These are phyloP conservation scores for Lentinula detonsa DNA, from an alignment of 768 basidiomycete species.

Conservation along the genomic window DNA sequence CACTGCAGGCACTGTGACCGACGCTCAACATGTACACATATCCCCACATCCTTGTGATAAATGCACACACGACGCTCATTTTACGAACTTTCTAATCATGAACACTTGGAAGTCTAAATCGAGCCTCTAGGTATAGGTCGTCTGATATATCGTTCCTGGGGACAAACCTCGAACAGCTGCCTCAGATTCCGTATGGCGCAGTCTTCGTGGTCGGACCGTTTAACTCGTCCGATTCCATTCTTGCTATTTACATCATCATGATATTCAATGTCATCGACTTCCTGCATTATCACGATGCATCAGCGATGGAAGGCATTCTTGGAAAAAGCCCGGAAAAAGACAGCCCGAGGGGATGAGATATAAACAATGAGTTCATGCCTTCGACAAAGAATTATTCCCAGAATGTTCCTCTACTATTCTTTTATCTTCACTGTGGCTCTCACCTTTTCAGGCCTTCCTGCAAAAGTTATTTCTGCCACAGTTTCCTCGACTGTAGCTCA, in stretches of 20 bases:
- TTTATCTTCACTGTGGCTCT: not conserved
- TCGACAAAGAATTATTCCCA: not conserved
- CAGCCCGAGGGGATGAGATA: not conserved
- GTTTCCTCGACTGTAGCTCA: slow-evolving; percentile 12
- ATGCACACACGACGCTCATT: not conserved
- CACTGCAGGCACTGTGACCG: no score
- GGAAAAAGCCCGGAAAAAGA: not conserved
- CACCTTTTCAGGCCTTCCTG: not conserved
- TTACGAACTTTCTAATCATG: not conserved
- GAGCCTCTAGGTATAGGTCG: not conserved
- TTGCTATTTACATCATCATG: not conserved
- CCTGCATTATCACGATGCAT: not conserved
- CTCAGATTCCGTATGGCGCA: not conserved
- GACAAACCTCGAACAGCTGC: not conserved
- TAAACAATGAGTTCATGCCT: not conserved
- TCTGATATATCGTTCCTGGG: not conserved
- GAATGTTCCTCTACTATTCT: not conserved
- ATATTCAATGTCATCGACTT: not conserved
- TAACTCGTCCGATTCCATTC: not conserved
- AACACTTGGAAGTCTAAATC: not conserved
- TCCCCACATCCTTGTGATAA: not conserved
- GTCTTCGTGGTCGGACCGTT: not conserved
- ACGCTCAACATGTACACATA: no score
- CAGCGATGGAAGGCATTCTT: not conserved
- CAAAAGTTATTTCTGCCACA: slow-evolving; percentile 1